Conservation (phyloP, 2,329 filamentous ascomycete species). For the Aspergillus sp. region DNA sequence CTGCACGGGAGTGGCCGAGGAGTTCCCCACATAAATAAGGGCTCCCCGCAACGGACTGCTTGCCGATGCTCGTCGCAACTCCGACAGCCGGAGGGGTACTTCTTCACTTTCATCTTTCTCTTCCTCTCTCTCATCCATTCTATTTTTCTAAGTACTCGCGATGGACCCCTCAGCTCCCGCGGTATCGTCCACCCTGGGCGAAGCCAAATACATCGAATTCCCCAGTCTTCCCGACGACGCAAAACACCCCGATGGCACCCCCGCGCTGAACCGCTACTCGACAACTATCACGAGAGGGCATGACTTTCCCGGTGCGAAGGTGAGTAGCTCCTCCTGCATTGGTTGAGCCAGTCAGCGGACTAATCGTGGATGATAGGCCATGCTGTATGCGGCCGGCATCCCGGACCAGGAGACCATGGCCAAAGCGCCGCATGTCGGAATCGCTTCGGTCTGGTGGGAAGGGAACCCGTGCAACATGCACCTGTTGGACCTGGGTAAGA, state of each 20-base stretch:
- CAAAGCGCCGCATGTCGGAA: conserved; percentile 82
- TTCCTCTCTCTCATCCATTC: background rate
- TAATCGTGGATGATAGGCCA: conserved; percentile 60
- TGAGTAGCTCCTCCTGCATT: conserved; percentile 31
- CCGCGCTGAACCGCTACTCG: conserved; percentile 81
- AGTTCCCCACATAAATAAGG: conserved; percentile 2
- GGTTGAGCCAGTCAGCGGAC: background rate
- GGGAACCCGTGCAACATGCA: conserved; percentile 84
- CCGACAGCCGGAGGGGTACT: conserved; percentile 10
- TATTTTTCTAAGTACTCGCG: background rate
- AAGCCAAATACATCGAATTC: conserved; percentile 57
- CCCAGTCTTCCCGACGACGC: conserved; percentile 52
- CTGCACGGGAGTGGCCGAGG: background rate
- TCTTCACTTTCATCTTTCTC: background rate
- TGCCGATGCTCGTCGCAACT: conserved; percentile 9
- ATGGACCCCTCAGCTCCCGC: conserved; percentile 24
- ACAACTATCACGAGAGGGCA: conserved; percentile 76
- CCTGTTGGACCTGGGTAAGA: conserved; percentile 83
- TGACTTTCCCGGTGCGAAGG: conserved; percentile 90
- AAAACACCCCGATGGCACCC: conserved; percentile 54
- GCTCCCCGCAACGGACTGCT: conserved; percentile 8
- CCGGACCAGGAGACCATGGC: conserved; percentile 82
- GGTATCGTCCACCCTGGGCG: conserved; percentile 33
- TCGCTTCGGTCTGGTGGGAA: conserved; percentile 95
- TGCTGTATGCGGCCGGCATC: conserved; percentile 92